These are phyloP conservation scores for Phialemoniopsis sp. DNA, from an alignment of 2,329 filamentous ascomycete genomes.

Conservation along the genomic window DNA sequence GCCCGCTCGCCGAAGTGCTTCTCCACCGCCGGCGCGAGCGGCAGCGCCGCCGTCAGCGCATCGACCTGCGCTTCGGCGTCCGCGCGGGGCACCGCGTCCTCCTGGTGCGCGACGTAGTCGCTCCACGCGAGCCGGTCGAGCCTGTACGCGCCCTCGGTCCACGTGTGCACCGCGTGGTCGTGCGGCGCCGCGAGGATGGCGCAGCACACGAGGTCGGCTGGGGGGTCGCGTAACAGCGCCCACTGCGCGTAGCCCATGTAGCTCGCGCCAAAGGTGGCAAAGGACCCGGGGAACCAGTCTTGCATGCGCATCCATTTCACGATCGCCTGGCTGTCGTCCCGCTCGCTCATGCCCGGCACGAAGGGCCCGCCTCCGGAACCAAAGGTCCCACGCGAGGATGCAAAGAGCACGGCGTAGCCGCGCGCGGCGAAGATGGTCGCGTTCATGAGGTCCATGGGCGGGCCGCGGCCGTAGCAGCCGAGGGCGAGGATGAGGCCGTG, in stretches of 20 bases:
- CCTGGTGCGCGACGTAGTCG: slow-evolving; percentile 5
- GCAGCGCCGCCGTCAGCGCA: slow-evolving; percentile 3
- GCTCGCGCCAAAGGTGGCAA: slow-evolving; percentile 12
- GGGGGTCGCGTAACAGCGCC: slow-evolving; percentile 11
- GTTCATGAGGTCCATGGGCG: slow-evolving; percentile 4
- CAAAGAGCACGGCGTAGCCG: slow-evolving; percentile 14
- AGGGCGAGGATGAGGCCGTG: slow-evolving; percentile 10
- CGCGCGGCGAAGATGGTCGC: slow-evolving; percentile 12
- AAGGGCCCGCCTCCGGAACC: slow-evolving; percentile 6
- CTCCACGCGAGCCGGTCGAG: slow-evolving; percentile 6
- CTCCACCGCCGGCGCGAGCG: slow-evolving; percentile 4
- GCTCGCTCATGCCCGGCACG: slow-evolving; percentile 7
- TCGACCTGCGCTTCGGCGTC: too few relatives aligned
- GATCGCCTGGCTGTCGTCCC: slow-evolving; percentile 9
- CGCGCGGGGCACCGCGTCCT: too few relatives aligned
- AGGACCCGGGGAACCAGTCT: slow-evolving; percentile 14
- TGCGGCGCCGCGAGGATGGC: slow-evolving; percentile 6
- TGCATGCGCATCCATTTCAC: slow-evolving; percentile 15
- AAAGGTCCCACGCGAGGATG: slow-evolving; percentile 9
- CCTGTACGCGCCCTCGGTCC: slow-evolving; percentile 8
- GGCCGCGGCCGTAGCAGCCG: slow-evolving; percentile 9
- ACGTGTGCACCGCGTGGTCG: slow-evolving; percentile 8
- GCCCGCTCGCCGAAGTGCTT: slow-evolving; percentile 6
- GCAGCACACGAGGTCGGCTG: slow-evolving; percentile 10
- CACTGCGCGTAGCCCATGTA: slow-evolving; percentile 15